Base-by-base conservation (phyloP, 352 stramenopile genomes). In the Phytophthora idaei region DNA sequence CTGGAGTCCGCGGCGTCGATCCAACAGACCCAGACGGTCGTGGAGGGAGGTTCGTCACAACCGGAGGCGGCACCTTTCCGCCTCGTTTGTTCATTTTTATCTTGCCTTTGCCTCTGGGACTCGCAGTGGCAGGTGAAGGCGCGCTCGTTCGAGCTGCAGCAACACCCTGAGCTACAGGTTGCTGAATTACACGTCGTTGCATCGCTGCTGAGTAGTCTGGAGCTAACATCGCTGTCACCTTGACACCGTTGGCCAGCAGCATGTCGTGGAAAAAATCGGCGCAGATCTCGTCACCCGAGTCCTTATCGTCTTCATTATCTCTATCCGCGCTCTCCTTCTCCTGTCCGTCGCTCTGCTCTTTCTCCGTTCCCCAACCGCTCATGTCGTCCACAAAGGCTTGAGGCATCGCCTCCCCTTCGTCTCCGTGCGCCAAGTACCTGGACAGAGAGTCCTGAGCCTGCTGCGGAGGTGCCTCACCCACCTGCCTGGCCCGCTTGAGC, bases 351-450 rank as follows among this genome's bases (percentile, higher is more conserved):
- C 50, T 70, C 21, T 45, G 29, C 32, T 64, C 36, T 48, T 49
- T 60, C 27, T 61, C 41, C 28, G 37, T 59, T 5, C 57, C 69
- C 76, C 76, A 84, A 5, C 71, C 73, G 31, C 67, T 70, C 53
- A 84, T 73, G 25, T 73, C 34, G 39, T 81, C 69, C 44, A 80
- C 67, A 48, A 84, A 81, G 21, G 27, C 45, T 42, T 71, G 64
- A 8, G 76, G 42, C 39, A 79, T 66, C 15, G 55, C n/a, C 7
- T 10, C 28, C 2, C 44, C 61, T 0, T 71, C 55, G 8, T 75
- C 71, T 36, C 71, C 66, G 25, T 58, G 53, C 41, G 69, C 46
- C 54, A 81, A 53, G 39, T 84, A 84, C 9, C 45, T 49, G 44
- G 81, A 71, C 25, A 84, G 15, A 5, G 64, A 53, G 65, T 83